Evolutionary conservation across 2,329 filamentous ascomycete species (phyloP).

Genomic region (Chaetomium strumarium): DNA sequence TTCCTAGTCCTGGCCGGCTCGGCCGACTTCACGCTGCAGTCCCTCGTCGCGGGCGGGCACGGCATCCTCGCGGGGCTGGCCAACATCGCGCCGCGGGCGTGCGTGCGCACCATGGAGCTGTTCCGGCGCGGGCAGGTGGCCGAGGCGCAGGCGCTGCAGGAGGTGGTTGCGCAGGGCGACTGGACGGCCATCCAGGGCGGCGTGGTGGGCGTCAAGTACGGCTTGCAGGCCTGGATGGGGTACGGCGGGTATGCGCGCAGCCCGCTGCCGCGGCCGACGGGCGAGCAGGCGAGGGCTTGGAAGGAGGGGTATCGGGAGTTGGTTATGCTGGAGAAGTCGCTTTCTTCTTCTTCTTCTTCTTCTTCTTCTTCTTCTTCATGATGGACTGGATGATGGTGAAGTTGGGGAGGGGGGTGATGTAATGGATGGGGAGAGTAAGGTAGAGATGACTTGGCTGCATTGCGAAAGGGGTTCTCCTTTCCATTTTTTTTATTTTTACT

Average conservation of each 20-base stretch:
- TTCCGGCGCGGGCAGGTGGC: conserved; percentile 51
- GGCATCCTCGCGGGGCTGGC: conserved; percentile 67
- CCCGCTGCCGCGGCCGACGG: conserved; percentile 46
- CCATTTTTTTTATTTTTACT: background rate
- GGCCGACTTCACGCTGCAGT: conserved; percentile 66
- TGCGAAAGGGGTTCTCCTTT: background rate
- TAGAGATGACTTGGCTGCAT: background rate
- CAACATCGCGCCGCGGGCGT: conserved; percentile 64
- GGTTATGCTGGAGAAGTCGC: conserved; percentile 45
- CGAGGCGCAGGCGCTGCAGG: conserved; percentile 60
- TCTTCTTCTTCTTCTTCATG: conserved; percentile 33
- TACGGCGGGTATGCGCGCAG: conserved; percentile 53
- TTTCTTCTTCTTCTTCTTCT: conserved; percentile 28
- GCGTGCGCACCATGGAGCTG: conserved; percentile 55
- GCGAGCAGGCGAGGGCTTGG: conserved; percentile 45
- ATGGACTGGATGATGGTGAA: conserved; percentile 60
- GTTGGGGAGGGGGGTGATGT: conserved; percentile 69
- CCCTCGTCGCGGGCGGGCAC: conserved; percentile 60
- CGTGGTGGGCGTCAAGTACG: conserved; percentile 66
- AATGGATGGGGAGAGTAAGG: background rate
- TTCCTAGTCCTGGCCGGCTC: conserved; percentile 69
- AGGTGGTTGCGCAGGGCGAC: conserved; percentile 60
- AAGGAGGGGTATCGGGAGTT: conserved; percentile 52
- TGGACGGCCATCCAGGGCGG: conserved; percentile 68
- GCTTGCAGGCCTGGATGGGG: conserved; percentile 58